phyloP scores from a whole-genome alignment of 805 yeast species.

The Metschnikowia kofuensis region DNA sequence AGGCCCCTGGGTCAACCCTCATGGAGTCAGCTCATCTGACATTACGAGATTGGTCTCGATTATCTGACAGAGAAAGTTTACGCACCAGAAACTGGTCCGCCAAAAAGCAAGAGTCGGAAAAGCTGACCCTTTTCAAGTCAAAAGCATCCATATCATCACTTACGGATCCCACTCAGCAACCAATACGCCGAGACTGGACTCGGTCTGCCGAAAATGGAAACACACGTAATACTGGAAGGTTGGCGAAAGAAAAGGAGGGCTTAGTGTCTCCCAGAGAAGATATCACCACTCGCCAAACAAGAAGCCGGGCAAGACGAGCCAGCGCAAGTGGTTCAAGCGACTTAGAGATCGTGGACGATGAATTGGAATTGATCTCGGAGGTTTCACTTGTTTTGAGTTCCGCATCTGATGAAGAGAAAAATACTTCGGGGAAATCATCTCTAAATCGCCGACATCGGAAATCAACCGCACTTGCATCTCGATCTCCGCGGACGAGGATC shows the following conservation, averaged over 20 bases:
- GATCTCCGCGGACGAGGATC: neutral
- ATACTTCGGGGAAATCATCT: neutral
- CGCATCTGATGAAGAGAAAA: neutral
- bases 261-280: neutral
- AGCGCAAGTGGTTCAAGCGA: conserved; percentile 5
- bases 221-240: conserved; percentile 13
- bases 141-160: neutral
- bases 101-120: neutral
- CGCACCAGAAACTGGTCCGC: conserved; percentile 11
- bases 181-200: neutral
- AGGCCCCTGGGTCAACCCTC: neutral
- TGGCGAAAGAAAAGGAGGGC: neutral
- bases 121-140: conserved; percentile 12
- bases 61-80: neutral
- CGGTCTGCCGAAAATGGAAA: neutral
- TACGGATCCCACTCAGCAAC: neutral
- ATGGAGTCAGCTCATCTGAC: neutral
- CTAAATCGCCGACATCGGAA: neutral
- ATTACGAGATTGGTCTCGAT: neutral
- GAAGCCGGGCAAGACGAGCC: neutral
- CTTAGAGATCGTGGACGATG: conserved; percentile 12
- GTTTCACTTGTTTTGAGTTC: conserved; percentile 6
- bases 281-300: neutral
- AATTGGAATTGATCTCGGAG: conserved; percentile 10
- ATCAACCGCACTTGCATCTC: neutral